These are phyloP conservation scores for Anthracocystis setariae DNA, from an alignment of 1,284 basidiomycete genomes.

Conservation along the genomic window DNA sequence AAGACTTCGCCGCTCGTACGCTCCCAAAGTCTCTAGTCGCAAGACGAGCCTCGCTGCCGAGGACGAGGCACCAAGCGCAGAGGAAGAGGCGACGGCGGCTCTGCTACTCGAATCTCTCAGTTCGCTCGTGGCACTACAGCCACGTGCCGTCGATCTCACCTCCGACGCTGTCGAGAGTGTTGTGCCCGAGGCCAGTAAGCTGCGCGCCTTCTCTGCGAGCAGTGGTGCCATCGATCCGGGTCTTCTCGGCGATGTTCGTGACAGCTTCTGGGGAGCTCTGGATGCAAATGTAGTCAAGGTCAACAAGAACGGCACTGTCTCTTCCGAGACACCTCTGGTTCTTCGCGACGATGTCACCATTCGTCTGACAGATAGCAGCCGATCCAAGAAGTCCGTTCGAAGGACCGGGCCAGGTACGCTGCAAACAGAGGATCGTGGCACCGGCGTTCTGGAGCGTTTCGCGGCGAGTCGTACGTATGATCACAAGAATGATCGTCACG, in stretches of 20 bases:
- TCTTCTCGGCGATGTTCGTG: slow-evolving; percentile 35
- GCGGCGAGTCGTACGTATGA: slow-evolving; percentile 41
- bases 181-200: slow-evolving; percentile 16
- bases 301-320: slow-evolving; percentile 16
- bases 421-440: slow-evolving; percentile 24
- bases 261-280: slow-evolving; percentile 59
- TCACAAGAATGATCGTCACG: slow-evolving; percentile 39
- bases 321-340: slow-evolving; percentile 22
- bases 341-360: slow-evolving; percentile 50
- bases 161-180: slow-evolving; percentile 13
- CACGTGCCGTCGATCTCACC: slow-evolving; percentile 19
- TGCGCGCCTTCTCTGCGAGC: slow-evolving; percentile 34
- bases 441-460: slow-evolving; percentile 35
- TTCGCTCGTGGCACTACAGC: slow-evolving; percentile 36
- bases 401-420: slow-evolving; percentile 9
- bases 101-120: slow-evolving; percentile 46
- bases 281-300: slow-evolving; percentile 33
- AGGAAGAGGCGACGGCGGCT: slow-evolving; percentile 46
- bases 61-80: slow-evolving; percentile 21
- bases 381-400: slow-evolving; percentile 24
- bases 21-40: slow-evolving; percentile 8
- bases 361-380: slow-evolving; percentile 36
- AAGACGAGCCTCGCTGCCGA: slow-evolving; percentile 1
- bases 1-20: slow-evolving; percentile 42
- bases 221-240: slow-evolving; percentile 49